A percentile compares a stretch with the other conserved stretches of the same genome.
phyloP scores from a whole-genome alignment of 225 moss, liverwort and hornwort species.

The Rhytidiadelphus loreus region DNA sequence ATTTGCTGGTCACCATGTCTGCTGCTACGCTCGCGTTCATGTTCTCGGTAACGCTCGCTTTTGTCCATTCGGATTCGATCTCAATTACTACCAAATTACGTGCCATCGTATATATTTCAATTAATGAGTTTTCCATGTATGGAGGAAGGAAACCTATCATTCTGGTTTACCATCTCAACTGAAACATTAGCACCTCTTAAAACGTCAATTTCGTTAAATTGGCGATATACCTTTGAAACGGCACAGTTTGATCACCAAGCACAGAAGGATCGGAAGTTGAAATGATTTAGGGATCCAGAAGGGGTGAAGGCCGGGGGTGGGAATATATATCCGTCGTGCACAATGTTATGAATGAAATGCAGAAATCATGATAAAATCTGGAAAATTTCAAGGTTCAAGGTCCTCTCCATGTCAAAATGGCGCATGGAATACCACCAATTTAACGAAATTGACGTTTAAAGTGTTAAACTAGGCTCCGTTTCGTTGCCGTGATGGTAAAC shows the following conservation, averaged over 20 bases:
- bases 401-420: neutral
- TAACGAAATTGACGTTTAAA: neutral
- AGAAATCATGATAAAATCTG: neutral
- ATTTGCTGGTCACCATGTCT: conserved; percentile 17
- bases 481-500: neutral
- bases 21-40: conserved; percentile 8
- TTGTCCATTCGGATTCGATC: neutral
- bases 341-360: neutral
- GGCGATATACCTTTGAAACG: neutral
- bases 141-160: no score
- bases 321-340: neutral
- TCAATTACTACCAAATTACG: neutral
- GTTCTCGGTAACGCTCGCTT: conserved; percentile 1
- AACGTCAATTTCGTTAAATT: neutral
- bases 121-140: neutral
- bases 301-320: neutral
- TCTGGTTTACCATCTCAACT: neutral
- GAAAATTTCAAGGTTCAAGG: neutral
- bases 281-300: neutral
- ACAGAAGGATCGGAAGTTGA: neutral
- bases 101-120: neutral
- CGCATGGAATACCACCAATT: neutral
- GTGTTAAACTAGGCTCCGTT: neutral
- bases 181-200: neutral
- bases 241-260: neutral